These are phyloP conservation scores for Neonectria faginata DNA, from an alignment of 2,329 filamentous ascomycete genomes.

Conservation along the genomic window DNA sequence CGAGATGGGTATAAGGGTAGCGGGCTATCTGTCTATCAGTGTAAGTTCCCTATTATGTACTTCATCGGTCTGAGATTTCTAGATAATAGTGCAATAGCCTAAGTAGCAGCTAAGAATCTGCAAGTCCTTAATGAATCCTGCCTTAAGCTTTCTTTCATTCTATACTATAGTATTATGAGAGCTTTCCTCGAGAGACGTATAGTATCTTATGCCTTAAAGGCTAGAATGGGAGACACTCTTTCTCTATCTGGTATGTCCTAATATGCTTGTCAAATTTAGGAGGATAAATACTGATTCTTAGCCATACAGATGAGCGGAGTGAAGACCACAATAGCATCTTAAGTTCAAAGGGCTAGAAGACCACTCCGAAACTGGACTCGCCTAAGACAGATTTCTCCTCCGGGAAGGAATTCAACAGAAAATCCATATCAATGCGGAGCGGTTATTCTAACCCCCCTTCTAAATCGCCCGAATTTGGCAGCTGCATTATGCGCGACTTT, in stretches of 20 bases:
- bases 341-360: background rate
- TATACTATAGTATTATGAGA: background rate
- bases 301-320: background rate
- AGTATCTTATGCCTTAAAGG: background rate
- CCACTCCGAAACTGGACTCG: background rate
- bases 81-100: background rate
- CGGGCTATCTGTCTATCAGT: background rate
- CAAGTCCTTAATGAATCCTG: background rate
- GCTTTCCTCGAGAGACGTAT: background rate
- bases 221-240: background rate
- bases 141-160: background rate
- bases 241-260: background rate
- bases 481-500: background rate
- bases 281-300: background rate
- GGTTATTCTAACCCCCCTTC: background rate
- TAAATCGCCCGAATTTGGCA: background rate
- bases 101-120: background rate
- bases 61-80: background rate
- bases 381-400: background rate
- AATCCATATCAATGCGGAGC: background rate
- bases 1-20: background rate
- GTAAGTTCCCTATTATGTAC: conserved; percentile 5
- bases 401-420: background rate
- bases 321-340: background rate
- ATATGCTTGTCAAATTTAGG: background rate